A percentile compares a stretch with the other conserved stretches of the same genome.
Conservation (phyloP, 2,329 filamentous ascomycete genomes). For the Arthrinium puccinioides region DNA sequence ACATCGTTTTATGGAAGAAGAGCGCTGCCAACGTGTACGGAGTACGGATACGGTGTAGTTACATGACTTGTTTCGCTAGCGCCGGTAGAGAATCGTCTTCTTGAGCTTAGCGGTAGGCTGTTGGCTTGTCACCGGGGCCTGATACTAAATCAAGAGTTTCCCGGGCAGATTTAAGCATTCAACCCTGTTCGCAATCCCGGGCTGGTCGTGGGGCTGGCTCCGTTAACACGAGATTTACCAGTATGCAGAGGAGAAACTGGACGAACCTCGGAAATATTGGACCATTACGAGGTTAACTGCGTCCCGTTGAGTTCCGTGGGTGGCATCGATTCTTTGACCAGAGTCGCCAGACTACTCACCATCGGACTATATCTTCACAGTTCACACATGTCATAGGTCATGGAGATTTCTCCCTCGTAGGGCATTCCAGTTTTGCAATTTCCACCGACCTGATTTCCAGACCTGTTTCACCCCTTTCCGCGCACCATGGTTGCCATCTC, state of each 20-base stretch:
- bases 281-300: too few relatives aligned
- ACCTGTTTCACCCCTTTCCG: too few relatives aligned
- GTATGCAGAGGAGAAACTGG: not conserved
- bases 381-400: not conserved
- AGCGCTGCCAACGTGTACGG: too few relatives aligned
- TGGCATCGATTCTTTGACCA: too few relatives aligned
- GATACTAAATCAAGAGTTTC: not conserved
- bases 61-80: too few relatives aligned
- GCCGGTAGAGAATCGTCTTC: not conserved
- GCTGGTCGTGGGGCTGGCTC: too few relatives aligned
- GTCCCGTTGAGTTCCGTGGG: too few relatives aligned
- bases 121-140: not conserved
- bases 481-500: conserved; percentile 9
- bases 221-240: not conserved
- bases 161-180: not conserved
- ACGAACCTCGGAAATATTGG: not conserved
- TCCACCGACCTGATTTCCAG: not conserved
- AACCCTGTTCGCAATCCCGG: too few relatives aligned
- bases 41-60: too few relatives aligned
- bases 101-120: not conserved
- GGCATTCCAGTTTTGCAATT: not conserved
- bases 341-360: not conserved
- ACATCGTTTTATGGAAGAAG: too few relatives aligned
- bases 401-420: not conserved
- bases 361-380: not conserved